Percentiles rank a stretch among this genome's conserved stretches.
phyloP scores from a whole-genome alignment of 805 yeast species.

The Saccharomycopsis oosterbeekiorum region DNA sequence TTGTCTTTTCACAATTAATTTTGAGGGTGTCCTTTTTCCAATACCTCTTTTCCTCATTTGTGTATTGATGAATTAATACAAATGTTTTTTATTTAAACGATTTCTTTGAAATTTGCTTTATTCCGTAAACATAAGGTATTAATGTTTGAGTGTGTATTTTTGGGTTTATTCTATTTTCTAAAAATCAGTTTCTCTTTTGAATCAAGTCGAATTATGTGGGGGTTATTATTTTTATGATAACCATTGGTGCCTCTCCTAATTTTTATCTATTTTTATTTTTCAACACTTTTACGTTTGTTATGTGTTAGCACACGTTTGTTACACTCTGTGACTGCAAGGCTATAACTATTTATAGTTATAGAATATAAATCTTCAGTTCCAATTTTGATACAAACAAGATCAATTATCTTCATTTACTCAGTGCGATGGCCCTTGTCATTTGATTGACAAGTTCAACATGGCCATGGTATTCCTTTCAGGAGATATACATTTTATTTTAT shows the following conservation, averaged over 20 bases:
- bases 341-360: not conserved
- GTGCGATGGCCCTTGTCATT: not conserved
- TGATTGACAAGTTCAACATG: not conserved
- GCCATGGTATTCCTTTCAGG: constrained; percentile 1
- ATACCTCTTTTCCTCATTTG: not conserved
- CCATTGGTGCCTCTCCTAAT: not conserved
- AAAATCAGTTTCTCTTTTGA: too few species aligned
- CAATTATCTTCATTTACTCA: constrained; percentile 1
- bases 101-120: not conserved
- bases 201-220: not conserved
- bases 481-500: not conserved
- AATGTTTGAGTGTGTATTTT: not conserved
- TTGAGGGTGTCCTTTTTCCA: not conserved
- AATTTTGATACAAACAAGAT: constrained; percentile 2
- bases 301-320: not conserved
- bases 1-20: not conserved
- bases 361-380: constrained; percentile 1
- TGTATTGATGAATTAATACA: constrained; percentile 1
- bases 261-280: not conserved
- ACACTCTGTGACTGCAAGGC: constrained; percentile 1
- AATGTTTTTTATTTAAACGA: constrained; percentile 1
- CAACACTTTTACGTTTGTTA: not conserved
- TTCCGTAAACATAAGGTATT: not conserved
- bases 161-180: not conserved
- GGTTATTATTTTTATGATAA: not conserved